A percentile compares a stretch with the other conserved stretches of the same genome.
phyloP scores from a whole-genome alignment of 192 early-diverging fungal species.

The Coemansia guatemalensis region DNA sequence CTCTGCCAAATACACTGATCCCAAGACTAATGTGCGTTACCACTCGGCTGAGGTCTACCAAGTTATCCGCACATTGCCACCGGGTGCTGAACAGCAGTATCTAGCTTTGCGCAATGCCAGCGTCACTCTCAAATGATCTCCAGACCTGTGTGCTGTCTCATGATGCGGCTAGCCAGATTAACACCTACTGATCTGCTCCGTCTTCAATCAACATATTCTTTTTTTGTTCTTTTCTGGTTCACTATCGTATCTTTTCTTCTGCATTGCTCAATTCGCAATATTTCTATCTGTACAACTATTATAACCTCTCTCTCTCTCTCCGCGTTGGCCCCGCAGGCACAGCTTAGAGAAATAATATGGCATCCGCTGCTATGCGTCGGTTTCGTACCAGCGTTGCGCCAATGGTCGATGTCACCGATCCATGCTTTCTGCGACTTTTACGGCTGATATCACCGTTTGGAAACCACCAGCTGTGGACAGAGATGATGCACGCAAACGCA shows the following conservation, averaged over 20 bases:
- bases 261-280: not conserved
- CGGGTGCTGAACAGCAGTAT: conserved; percentile 78
- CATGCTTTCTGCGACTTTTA: conserved; percentile 64
- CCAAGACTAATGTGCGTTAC: conserved; percentile 81
- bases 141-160: not conserved
- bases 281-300: not conserved
- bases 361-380: conserved; percentile 6
- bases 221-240: conserved; percentile 3
- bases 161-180: conserved; percentile 1
- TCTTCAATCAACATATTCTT: not conserved
- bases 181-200: not conserved
- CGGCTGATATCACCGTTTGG: conserved; percentile 65
- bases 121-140: conserved; percentile 62
- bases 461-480: conserved; percentile 63
- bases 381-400: conserved; percentile 66
- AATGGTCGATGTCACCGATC: conserved; percentile 76
- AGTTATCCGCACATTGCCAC: conserved; percentile 66
- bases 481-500: conserved; percentile 67
- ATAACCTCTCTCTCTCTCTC: not conserved
- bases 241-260: conserved; percentile 1
- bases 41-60: conserved; percentile 81
- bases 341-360: too few species aligned
- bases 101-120: conserved; percentile 76
- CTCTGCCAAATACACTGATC: conserved; percentile 83
- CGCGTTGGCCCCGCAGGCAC: not conserved